Base-by-base conservation (phyloP, 2,329 filamentous ascomycete species). In the Botrytis fragariae region DNA sequence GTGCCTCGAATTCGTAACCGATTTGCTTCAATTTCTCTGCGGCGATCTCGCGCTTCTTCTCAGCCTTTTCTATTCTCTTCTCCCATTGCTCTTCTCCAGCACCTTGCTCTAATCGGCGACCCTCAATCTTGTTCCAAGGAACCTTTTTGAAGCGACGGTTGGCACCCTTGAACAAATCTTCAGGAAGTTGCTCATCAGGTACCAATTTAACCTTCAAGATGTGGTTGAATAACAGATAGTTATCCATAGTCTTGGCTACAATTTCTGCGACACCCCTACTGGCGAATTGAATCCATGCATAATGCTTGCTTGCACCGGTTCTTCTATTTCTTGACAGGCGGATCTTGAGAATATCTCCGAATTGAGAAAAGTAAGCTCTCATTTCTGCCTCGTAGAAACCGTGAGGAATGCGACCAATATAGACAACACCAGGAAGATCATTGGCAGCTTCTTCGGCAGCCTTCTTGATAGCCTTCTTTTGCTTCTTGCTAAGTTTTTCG, bases 301-400 rank as follows among this genome's bases (percentile, higher is more conserved):
- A 97, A 86, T 98, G 96, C 86, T 96, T 97, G 82, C 92, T 94
- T 74, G 90, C 90, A 72, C 96, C 96, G 1, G 95, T 98, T 82
- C 92, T 92, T 83, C 93, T 94, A 87, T 97, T 98, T 79, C 96
- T 92, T 42, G 94, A 96, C 62, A 99, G 87, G 76, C 95, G 91
- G 73, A 98, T 87, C 61, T 79, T 90, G 70, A 86, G 89, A 79
- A 99, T 94, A 22, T 89, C 86, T 78, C 96, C 96, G 78, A 99
- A 99, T 83, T 99, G 96, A 72, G 90, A 89, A 81, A 98, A 97
- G 86, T 98, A 99, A 77, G 91, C 90, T 78, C 90, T 90, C 92
- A 99, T 97, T 84, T 98, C 92, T 80, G 94, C 89, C 85, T 99
- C 96, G 87, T 95, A 98, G 89, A 99, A 99, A 84, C 96, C 93